phyloP scores from a whole-genome alignment of 106 monocot genomes.

The Alisma plantagoaquatica region DNA sequence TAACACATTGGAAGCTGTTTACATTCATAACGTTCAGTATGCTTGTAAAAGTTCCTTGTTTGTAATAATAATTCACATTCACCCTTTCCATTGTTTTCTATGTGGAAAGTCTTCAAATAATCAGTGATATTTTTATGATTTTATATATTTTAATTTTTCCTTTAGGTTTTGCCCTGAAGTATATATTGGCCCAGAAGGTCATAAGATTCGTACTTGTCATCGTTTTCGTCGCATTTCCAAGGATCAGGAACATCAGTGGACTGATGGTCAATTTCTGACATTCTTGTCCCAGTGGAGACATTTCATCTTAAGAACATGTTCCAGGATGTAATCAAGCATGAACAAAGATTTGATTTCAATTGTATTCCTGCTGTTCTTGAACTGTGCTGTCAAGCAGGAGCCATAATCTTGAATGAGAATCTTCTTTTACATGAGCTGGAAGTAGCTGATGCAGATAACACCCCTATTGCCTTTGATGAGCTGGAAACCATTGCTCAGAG shows the following conservation, averaged over 20 bases:
- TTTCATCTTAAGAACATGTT: conserved; percentile 59
- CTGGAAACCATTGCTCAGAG: conserved; percentile 27
- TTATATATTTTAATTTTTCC: background rate
- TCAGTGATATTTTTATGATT: no score
- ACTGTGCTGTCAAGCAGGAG: conserved; percentile 81
- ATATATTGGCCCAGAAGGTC: conserved; percentile 44
- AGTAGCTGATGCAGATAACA: background rate
- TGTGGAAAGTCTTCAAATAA: no score
- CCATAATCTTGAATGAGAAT: conserved; percentile 23
- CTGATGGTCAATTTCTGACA: conserved; percentile 32
- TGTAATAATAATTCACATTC: no score
- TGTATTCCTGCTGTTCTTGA: conserved; percentile 66
- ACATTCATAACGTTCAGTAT: no score
- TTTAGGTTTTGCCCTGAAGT: conserved; percentile 70
- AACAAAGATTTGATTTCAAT: conserved; percentile 53
- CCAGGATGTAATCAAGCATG: conserved; percentile 55
- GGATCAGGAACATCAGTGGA: conserved; percentile 41
- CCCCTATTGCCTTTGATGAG: background rate
- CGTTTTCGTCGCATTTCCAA: conserved; percentile 48
- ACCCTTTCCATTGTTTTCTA: no score
- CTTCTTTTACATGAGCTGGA: background rate
- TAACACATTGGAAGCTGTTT: no score
- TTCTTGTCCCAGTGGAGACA: conserved; percentile 52
- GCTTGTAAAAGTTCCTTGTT: no score
- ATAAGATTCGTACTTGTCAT: conserved; percentile 57